phyloP scores from a whole-genome alignment of 345 rosid genomes.

The Theobroma cacao region DNA sequence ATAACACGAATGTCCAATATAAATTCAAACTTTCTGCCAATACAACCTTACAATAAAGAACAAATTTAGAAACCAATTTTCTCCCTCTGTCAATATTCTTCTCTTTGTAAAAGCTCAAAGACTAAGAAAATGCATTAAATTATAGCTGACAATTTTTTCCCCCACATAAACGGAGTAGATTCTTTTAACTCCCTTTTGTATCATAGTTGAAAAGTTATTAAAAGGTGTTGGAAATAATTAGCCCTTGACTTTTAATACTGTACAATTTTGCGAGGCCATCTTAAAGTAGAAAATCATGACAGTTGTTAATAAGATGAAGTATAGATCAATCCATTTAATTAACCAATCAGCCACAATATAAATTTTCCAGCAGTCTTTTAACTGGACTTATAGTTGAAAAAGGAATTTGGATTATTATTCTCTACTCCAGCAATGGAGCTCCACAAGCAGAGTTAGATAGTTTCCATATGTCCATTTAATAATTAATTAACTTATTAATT shows the following conservation, averaged over 20 bases:
- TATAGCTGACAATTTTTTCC: neutral
- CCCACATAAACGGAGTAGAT: neutral
- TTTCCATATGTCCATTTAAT: neutral
- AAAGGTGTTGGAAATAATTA: neutral
- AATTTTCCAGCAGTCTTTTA: neutral
- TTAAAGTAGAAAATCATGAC: neutral
- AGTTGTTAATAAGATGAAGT: neutral
- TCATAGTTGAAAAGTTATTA: neutral
- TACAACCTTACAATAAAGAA: neutral
- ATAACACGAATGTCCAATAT: neutral
- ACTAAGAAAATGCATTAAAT: neutral
- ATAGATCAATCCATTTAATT: neutral
- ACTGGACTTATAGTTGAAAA: neutral
- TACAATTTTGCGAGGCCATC: neutral
- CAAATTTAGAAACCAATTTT: neutral
- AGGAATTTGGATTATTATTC: neutral
- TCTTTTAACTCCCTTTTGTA: neutral
- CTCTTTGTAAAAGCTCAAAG: neutral
- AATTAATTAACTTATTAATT: neutral
- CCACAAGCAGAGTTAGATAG: neutral
- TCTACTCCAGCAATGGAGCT: neutral
- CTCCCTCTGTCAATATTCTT: neutral
- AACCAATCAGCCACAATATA: neutral
- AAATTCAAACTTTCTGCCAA: neutral
- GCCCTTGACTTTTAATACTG: neutral